A percentile compares a stretch with the other conserved stretches of the same genome.
phyloP scores from a whole-genome alignment of 768 basidiomycete species.

The Leccinum truebloodii region DNA sequence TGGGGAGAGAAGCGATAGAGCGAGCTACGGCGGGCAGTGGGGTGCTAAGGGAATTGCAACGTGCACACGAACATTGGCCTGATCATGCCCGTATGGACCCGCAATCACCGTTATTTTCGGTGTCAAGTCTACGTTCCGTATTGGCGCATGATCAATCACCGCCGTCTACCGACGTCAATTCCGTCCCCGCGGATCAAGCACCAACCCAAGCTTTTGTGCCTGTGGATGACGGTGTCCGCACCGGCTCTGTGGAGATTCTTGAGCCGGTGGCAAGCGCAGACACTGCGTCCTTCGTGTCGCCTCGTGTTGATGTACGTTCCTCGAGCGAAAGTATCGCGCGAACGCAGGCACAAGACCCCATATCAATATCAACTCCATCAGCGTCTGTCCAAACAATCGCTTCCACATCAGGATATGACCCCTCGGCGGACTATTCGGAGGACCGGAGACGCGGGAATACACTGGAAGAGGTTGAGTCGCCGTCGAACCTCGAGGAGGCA shows the following conservation, averaged over 20 bases:
- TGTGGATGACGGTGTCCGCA: slow-evolving; percentile 21
- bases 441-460: slow-evolving; percentile 4
- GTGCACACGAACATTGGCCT: slow-evolving; percentile 19
- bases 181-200: slow-evolving; percentile 25
- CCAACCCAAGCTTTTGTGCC: slow-evolving; percentile 16
- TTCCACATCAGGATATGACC: slow-evolving; percentile 10
- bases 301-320: slow-evolving; percentile 27
- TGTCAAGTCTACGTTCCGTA: slow-evolving; percentile 10
- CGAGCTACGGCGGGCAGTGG: slow-evolving; percentile 19
- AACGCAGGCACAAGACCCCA: slow-evolving; percentile 13
- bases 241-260: slow-evolving; percentile 15
- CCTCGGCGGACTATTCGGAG: background rate
- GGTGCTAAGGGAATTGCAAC: slow-evolving; percentile 28
- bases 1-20: slow-evolving; percentile 33
- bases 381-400: slow-evolving; percentile 9
- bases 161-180: slow-evolving; percentile 18
- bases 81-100: slow-evolving; percentile 19
- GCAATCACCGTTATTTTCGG: slow-evolving; percentile 29
- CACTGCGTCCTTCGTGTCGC: slow-evolving; percentile 22
- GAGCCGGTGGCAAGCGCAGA: slow-evolving; percentile 19
- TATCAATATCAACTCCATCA: slow-evolving; percentile 18
- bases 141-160: slow-evolving; percentile 16
- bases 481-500: slow-evolving; percentile 46
- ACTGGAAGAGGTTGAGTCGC: slow-evolving; percentile 16
- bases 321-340: slow-evolving; percentile 12